Conservation (phyloP, 2,329 filamentous ascomycete genomes). For the Aspergillus novoparasiticus region DNA sequence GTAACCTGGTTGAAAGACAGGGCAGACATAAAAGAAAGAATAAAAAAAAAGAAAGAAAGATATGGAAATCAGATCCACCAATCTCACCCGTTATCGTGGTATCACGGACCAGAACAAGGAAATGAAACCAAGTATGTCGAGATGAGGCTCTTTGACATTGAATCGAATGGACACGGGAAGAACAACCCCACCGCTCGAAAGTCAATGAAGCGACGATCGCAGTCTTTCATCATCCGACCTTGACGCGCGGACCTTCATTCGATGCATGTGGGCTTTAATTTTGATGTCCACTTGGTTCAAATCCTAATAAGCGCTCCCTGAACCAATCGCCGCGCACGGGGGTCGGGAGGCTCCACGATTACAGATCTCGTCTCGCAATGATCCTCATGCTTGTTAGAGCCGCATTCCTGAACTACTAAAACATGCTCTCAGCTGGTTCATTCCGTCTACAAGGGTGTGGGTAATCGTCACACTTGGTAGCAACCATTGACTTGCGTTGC, state of each 20-base stretch:
- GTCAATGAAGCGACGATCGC: neutral
- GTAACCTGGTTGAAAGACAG: too few relatives aligned
- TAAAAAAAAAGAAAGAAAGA: too few relatives aligned
- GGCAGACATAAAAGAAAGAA: too few relatives aligned
- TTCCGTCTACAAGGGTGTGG: neutral
- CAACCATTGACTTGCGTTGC: neutral
- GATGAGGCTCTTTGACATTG: neutral
- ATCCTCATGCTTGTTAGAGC: conserved; percentile 3
- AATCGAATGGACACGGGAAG: neutral
- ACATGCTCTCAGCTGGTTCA: neutral
- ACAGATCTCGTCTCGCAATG: neutral
- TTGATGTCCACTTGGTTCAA: neutral
- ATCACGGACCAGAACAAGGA: neutral
- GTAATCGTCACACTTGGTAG: neutral
- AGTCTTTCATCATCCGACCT: neutral
- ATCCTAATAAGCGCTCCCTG: neutral
- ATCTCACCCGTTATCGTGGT: neutral
- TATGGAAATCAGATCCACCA: neutral
- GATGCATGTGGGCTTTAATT: conserved; percentile 1
- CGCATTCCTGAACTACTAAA: conserved; percentile 5
- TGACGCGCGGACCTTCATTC: conserved; percentile 4
- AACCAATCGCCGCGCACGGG: neutral
- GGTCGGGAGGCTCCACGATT: neutral
- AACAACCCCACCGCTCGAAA: neutral
- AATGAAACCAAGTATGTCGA: neutral